Evolutionary conservation across 352 stramenopile genomes (phyloP), one percentile per base, ranked within the genome.

Genomic region (Pythium rishiriense): DNA sequence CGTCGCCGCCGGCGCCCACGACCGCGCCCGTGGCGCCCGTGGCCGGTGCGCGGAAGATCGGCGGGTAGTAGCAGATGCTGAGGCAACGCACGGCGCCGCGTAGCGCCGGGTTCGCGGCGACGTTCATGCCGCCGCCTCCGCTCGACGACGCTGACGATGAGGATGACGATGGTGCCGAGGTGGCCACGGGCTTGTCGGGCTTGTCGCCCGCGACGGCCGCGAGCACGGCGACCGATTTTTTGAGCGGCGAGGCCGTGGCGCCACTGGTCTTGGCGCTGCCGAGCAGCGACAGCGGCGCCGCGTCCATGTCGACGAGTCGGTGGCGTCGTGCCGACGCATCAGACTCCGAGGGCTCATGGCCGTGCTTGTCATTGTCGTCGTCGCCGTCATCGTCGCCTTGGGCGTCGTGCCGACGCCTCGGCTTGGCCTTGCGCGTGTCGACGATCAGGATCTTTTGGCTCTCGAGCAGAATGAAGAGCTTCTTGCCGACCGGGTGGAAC

Each of bases 401-500:
- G 4, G 17, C 31, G 0, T 59, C 24, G 10, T 60, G 42, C 46
- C 37, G 37, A 12, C 11, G 19, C 37, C 14, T 46, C 4, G 8
- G 19, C 21, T 19, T 41, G 21, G 47, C 45, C 21, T 63, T 64
- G 45, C n/a, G 56, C 52, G 76, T 68, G 47, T 87, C 75, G 8
- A 87, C 75, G 48, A 87, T 57, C 14, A 86, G 33, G 28, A 89
- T 45, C 58, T 79, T 76, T 22, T 90, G 75, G 31, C 74, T 88
- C 33, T 78, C 76, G 10, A 89, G 71, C 21, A 92, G 25, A 14
- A 92, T 58, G 29, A 86, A 87, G 10, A 92, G 70, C 19, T 82
- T 76, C 8, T 75, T 63, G 3, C 62, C 70, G 10, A 74, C 56
- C 1, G 79, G 66, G 48, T 92, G 74, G n/a, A 90, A 70, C n/a